A percentile compares a stretch with the other conserved stretches of the same genome.
Evolutionary conservation across 208 protist genomes (phyloP).

Genomic region (Acanthamoeba divionensis): DNA sequence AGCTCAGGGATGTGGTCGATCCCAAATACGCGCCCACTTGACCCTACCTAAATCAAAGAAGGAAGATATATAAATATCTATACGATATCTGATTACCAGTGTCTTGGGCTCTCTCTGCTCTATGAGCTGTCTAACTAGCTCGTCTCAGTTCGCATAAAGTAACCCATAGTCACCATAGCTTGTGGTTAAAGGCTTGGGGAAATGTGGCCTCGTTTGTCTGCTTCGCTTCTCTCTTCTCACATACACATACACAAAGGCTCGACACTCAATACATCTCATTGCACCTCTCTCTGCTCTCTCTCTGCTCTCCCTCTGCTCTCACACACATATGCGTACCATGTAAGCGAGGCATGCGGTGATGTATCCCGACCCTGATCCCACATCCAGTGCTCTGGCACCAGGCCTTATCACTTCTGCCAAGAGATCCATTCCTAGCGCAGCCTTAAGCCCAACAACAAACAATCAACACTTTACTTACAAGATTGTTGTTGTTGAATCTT

Average conservation of each 20-base stretch:
- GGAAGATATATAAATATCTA: background rate
- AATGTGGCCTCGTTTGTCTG: background rate
- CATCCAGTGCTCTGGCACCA: conserved; percentile 64
- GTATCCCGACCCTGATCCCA: conserved; percentile 73
- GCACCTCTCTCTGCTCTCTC: background rate
- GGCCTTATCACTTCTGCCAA: background rate
- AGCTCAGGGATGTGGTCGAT: conserved; percentile 69
- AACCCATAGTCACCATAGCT: too few species aligned
- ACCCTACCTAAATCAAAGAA: background rate
- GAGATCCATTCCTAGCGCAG: background rate
- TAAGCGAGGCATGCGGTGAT: conserved; percentile 61
- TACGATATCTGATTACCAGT: too few species aligned
- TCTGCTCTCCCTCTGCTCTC: background rate
- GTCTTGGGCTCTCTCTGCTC: too few species aligned
- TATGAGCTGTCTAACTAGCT: too few species aligned
- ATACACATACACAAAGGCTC: too few species aligned
- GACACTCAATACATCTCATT: too few species aligned
- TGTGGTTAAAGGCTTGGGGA: too few species aligned
- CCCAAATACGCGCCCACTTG: background rate
- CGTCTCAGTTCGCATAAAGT: too few species aligned
- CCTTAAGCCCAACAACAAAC: background rate
- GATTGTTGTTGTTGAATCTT: background rate
- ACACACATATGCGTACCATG: conserved; percentile 60
- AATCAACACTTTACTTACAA: background rate
- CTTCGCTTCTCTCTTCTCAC: too few species aligned